Evolutionary conservation across 176 grass and related monocot species (phyloP), one percentile per base, ranked within the genome.

Genomic region (Echinochloa phyllopogon): DNA sequence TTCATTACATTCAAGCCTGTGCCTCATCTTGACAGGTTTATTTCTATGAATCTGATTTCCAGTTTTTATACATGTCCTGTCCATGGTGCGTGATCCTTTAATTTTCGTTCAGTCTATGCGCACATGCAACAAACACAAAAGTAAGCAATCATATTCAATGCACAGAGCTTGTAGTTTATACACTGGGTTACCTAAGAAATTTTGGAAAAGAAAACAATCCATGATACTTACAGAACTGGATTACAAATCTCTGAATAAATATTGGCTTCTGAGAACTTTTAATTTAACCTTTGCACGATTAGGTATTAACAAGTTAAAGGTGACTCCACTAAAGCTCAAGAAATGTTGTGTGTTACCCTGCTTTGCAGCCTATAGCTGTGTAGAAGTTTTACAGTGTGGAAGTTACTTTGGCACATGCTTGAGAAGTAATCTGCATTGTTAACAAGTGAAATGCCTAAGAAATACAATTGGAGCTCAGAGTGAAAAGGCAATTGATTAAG

Each of bases 1-100:
- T 94, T 97, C 85, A 92, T 97, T 82, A 97, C 94, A 71, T 97
- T 97, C 64, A 91, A 87, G 64, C 52, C 89, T 77, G 77, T 77
- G 57, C 74, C 82, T 72, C 87, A 82, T 83, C 91, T 97, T 84
- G 89, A 94, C 75, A 88, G 89, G 94, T 97, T 74, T 86, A 82
- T 85, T 84, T 33, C 44, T 57, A 81, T 58, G 12, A 37, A 12
- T 56, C 52, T 16, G 37, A 82, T 39, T 75, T 82, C 16, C 12
- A 10, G 2, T 61, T 61, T 59, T 61, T 61, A 27, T 61, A 61
- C 23, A 61, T 27, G 17, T 61, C 58, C 58, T 27, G 17, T 61
- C 58, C 58, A 12, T 61, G 58, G 23, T 61, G 58, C 2, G 58
- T 62, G 53, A 55, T 24, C 17, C 33, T 29, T 67, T 69, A 49